A percentile compares a stretch with the other conserved stretches of the same genome.
These are phyloP conservation scores for Gleditsia sinensis DNA, from an alignment of 306 rosid genomes.

Conservation along the genomic window DNA sequence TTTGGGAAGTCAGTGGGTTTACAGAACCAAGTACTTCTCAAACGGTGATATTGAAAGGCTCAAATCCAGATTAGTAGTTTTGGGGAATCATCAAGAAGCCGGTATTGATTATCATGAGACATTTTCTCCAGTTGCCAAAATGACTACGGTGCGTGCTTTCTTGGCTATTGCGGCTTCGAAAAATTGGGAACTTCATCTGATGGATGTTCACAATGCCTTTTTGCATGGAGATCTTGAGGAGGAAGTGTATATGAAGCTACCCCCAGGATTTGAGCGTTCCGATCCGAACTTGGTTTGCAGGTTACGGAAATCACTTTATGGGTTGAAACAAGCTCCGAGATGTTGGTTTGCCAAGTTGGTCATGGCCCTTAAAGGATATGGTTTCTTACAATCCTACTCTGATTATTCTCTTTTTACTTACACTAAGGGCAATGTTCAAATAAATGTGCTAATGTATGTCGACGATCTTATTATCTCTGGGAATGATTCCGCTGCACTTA, in stretches of 20 bases:
- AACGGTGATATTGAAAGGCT: background rate
- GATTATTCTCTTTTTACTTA: background rate
- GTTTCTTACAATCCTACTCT: background rate
- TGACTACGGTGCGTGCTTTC: background rate
- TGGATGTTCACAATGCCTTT: too few relatives aligned
- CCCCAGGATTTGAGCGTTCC: background rate
- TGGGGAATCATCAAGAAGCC: background rate
- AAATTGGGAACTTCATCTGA: background rate
- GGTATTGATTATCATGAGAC: background rate
- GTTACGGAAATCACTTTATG: too few relatives aligned
- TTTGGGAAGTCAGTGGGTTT: background rate
- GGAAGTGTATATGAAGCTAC: background rate
- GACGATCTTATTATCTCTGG: background rate
- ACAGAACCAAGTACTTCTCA: background rate
- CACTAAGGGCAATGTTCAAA: background rate
- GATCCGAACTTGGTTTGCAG: background rate
- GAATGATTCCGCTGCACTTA: background rate
- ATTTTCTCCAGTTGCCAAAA: background rate
- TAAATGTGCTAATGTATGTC: background rate
- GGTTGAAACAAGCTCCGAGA: background rate
- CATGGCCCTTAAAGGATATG: background rate
- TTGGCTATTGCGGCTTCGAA: background rate
- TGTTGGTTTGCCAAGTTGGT: background rate
- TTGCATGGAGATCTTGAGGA: too few relatives aligned
- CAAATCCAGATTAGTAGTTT: background rate